A percentile compares a stretch with the other conserved stretches of the same genome.
Evolutionary conservation across 2,329 filamentous ascomycete species (phyloP).

Genomic region (Blumeriella jaapii): DNA sequence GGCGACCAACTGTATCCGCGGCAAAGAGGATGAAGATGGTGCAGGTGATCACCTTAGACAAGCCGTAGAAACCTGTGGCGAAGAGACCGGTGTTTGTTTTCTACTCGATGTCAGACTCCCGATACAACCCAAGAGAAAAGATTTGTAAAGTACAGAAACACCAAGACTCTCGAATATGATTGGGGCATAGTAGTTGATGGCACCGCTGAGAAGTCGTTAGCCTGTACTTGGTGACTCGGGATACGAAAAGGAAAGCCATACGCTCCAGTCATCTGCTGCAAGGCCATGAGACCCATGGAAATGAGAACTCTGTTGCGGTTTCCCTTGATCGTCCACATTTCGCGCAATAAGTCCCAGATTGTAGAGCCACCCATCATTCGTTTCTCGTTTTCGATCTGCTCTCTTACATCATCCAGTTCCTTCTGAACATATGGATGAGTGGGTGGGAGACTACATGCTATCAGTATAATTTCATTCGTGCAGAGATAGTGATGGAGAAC

Average conservation of each 20-base stretch:
- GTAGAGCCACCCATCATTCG: conserved; percentile 37
- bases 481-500: conserved; percentile 9
- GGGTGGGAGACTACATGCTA: conserved; percentile 37
- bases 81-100: conserved; percentile 49
- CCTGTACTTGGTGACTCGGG: not conserved
- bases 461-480: conserved; percentile 18
- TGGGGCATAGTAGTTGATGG: conserved; percentile 44
- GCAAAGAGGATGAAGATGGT: conserved; percentile 53
- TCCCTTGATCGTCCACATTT: conserved; percentile 46
- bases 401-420: conserved; percentile 37
- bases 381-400: conserved; percentile 37
- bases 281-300: conserved; percentile 52
- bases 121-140: not conserved
- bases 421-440: conserved; percentile 42
- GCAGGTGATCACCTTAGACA: conserved; percentile 57
- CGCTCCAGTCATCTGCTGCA: conserved; percentile 57
- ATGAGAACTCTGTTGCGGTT: conserved; percentile 55
- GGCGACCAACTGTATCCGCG: conserved; percentile 57
- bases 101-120: conserved; percentile 6
- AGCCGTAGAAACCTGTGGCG: conserved; percentile 62
- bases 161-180: conserved; percentile 58
- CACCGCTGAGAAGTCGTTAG: conserved; percentile 31
- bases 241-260: conserved; percentile 9
- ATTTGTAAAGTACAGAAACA: conserved; percentile 31
- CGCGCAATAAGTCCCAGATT: conserved; percentile 41